Base-by-base conservation (phyloP, 2,329 filamentous ascomycete genomes). In the Stylonectria norvegica region DNA sequence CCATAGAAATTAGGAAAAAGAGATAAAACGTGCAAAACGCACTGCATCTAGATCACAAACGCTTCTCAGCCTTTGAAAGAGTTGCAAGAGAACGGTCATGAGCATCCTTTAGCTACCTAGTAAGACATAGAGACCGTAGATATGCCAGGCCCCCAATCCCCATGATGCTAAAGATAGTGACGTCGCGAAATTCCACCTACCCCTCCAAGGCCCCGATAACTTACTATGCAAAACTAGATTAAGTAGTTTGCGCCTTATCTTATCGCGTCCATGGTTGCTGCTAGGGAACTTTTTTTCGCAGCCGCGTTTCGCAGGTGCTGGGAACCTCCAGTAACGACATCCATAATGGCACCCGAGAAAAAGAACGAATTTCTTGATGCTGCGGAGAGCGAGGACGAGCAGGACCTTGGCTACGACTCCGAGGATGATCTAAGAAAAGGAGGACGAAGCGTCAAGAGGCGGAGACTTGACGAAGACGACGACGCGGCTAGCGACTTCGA, bases 341-440 rank as follows among this genome's bases (percentile, higher is more conserved):
- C 30, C 5, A 31, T 38, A 23, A 89, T 89, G 85, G 65, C 81
- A 1, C 70, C 78, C 28, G 77, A 83, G 57, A 88, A 85, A 58
- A 76, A 77, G 52, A 89, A 89, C 61, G 76, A 86, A 37, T 90
- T 84, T 55, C 75, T 90, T 20, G 79, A 83, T 48, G 70, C 67
- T 2, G 61, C 57, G 3, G 72, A 79, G 14, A 83, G 79, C 56
- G 76, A 80, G 15, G 77, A 81, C 23, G 78, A 81, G 32, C 70
- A 71, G 25, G 66, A 67, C 48, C 65, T 70, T 35, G 79, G 75
- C 41, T 86, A 86, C 60, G 71, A 86, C 47, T 89, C 85, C 0
- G 84, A 85, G 16, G 76, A 82, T 32, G 81, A 87, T 47, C 58
- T 88, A 45, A 78, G 73, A 56, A 86, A 86, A 62, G 83, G 82